These are phyloP conservation scores for Chlamydomonas reinhardtii DNA, from an alignment of 163 green algal genomes.

Conservation along the genomic window DNA sequence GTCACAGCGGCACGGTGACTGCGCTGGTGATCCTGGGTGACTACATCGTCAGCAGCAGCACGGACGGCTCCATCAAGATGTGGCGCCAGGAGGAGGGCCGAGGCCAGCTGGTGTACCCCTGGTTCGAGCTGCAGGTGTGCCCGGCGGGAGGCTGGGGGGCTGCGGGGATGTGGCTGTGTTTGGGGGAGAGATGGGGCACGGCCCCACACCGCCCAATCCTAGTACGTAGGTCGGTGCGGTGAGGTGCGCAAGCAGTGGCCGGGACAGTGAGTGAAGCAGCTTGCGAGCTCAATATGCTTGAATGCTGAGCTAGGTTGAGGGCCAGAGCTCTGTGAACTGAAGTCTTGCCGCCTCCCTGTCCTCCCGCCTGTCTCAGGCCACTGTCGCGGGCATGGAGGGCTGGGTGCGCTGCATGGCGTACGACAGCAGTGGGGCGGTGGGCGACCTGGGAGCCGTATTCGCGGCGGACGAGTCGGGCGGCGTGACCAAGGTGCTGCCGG, in stretches of 20 bases:
- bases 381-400: slow-evolving; percentile 61
- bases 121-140: slow-evolving; percentile 78
- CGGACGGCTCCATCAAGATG: slow-evolving; percentile 74
- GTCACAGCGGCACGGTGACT: slow-evolving; percentile 79
- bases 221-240: too few species aligned
- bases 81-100: slow-evolving; percentile 70
- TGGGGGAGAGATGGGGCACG: too few species aligned
- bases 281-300: too few species aligned
- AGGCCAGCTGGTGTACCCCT: slow-evolving; percentile 70
- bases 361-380: slow-evolving; percentile 40
- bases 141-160: neutral
- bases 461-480: slow-evolving; percentile 60
- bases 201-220: too few species aligned
- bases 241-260: too few species aligned
- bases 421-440: slow-evolving; percentile 48
- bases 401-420: slow-evolving; percentile 76
- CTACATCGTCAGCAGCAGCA: slow-evolving; percentile 74
- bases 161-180: too few species aligned
- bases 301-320: too few species aligned
- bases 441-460: slow-evolving; percentile 66
- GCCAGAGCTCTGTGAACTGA: too few species aligned
- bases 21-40: slow-evolving; percentile 57
- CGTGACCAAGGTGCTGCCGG: slow-evolving; percentile 57
- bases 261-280: too few species aligned
- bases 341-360: neutral